Conservation (phyloP, 441 rosid species). For the Viola pubescens region DNA sequence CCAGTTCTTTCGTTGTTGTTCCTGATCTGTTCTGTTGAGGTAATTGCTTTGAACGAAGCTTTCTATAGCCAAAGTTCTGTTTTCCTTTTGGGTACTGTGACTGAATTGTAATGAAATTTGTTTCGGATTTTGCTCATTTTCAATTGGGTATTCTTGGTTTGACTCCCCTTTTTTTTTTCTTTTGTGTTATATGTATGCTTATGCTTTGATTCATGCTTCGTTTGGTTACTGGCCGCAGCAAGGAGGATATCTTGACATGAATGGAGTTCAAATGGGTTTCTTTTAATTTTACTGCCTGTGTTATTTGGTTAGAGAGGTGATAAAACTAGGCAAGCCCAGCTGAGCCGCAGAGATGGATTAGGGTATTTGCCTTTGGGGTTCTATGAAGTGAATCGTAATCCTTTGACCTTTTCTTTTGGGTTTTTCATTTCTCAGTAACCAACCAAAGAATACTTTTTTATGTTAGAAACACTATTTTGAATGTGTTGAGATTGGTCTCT, state of each 20-base stretch:
- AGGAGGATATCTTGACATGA: no score
- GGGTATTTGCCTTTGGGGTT: neutral
- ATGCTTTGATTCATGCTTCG: neutral
- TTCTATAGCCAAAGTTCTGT: neutral
- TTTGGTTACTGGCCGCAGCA: neutral
- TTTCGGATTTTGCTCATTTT: neutral
- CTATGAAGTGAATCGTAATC: neutral
- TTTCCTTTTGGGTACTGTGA: neutral
- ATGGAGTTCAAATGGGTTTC: neutral
- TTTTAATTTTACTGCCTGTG: neutral
- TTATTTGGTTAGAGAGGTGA: neutral
- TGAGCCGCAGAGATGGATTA: neutral
- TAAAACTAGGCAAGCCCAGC: neutral
- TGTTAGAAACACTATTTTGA: neutral
- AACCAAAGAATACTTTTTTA: neutral
- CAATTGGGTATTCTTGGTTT: constrained; percentile 5
- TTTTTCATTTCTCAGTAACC: neutral
- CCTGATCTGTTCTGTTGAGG: neutral
- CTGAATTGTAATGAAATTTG: constrained; percentile 1
- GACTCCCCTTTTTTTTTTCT: neutral
- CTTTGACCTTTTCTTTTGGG: no score
- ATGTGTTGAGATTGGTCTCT: neutral
- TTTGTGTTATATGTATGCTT: neutral
- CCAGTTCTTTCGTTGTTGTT: neutral
- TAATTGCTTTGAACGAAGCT: neutral